These are phyloP conservation scores for Epichloe scottii DNA, from an alignment of 2,329 filamentous ascomycete species.

Conservation along the genomic window DNA sequence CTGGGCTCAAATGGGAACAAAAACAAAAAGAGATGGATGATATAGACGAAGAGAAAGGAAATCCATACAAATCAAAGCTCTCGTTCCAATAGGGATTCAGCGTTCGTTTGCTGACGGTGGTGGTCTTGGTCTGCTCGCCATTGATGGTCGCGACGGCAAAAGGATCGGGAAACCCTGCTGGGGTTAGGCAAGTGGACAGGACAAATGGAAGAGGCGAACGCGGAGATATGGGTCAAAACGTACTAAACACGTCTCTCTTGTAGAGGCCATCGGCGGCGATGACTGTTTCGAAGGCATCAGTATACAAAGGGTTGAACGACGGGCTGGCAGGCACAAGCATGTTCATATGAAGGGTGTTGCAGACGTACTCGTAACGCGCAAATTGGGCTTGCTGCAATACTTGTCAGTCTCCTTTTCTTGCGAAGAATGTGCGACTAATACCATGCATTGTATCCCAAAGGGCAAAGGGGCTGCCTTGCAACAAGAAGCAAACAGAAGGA, in stretches of 20 bases:
- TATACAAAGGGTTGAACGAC: conserved; percentile 1
- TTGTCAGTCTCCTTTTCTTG: conserved; percentile 17
- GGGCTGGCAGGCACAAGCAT: background rate
- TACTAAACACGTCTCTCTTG: conserved; percentile 98
- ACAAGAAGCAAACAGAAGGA: conserved; percentile 2
- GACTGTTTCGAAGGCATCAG: conserved; percentile 47
- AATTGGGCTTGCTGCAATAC: conserved; percentile 58
- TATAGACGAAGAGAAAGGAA: conserved; percentile 3
- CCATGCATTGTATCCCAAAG: background rate
- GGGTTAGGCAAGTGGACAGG: conserved; percentile 16
- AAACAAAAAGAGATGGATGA: background rate
- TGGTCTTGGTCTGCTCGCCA: conserved; percentile 98
- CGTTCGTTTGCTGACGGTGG: conserved; percentile 90
- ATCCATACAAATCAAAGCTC: conserved; percentile 85
- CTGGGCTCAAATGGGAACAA: background rate
- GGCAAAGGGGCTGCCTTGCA: background rate
- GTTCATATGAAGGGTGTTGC: conserved; percentile 11
- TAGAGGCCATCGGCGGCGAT: conserved; percentile 97
- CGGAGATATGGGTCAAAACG: conserved; percentile 25
- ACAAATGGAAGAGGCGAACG: background rate
- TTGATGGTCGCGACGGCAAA: conserved; percentile 96
- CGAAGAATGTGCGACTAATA: background rate
- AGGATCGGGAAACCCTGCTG: conserved; percentile 82
- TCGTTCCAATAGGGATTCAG: conserved; percentile 99
- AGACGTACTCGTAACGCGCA: conserved; percentile 79